Conservation (phyloP, 2,329 filamentous ascomycete genomes). For the Colletotrichum gigasporum region DNA sequence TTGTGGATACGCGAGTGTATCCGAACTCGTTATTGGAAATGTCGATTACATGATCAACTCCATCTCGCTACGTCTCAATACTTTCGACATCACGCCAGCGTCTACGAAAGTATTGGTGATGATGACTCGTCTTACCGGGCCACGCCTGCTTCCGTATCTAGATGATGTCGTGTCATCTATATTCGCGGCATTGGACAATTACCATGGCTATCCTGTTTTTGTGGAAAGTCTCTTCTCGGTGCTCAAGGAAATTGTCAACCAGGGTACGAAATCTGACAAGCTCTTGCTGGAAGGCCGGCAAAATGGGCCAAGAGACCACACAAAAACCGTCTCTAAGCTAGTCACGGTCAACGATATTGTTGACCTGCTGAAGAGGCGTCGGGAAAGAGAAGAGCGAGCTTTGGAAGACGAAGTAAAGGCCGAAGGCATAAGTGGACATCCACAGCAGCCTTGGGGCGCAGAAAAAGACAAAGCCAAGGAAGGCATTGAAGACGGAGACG, state of each 20-base stretch:
- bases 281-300: slow-evolving; percentile 56
- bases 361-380: slow-evolving; percentile 60
- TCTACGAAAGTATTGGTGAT: slow-evolving; percentile 90
- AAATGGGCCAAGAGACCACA: slow-evolving; percentile 49
- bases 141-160: slow-evolving; percentile 83
- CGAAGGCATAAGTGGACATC: slow-evolving; percentile 43
- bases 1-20: slow-evolving; percentile 79
- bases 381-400: slow-evolving; percentile 41
- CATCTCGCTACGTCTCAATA: slow-evolving; percentile 87
- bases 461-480: slow-evolving; percentile 1
- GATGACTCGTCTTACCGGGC: slow-evolving; percentile 91
- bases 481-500: slow-evolving; percentile 37
- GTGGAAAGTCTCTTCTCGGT: slow-evolving; percentile 88
- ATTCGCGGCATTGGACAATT: slow-evolving; percentile 92
- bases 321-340: slow-evolving; percentile 45
- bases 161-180: slow-evolving; percentile 93
- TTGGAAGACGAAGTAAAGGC: slow-evolving; percentile 46
- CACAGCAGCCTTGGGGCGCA: slow-evolving; percentile 44
- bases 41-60: slow-evolving; percentile 98
- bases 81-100: slow-evolving; percentile 90
- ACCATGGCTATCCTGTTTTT: slow-evolving; percentile 89
- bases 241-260: slow-evolving; percentile 82
- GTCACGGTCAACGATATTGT: slow-evolving; percentile 55
- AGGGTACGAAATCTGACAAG: slow-evolving; percentile 72
- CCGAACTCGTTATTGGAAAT: slow-evolving; percentile 85